Evolutionary conservation across 1,139 yeast genomes (phyloP), one percentile per base, ranked within the genome.

Genomic region (Pichia sp.): DNA sequence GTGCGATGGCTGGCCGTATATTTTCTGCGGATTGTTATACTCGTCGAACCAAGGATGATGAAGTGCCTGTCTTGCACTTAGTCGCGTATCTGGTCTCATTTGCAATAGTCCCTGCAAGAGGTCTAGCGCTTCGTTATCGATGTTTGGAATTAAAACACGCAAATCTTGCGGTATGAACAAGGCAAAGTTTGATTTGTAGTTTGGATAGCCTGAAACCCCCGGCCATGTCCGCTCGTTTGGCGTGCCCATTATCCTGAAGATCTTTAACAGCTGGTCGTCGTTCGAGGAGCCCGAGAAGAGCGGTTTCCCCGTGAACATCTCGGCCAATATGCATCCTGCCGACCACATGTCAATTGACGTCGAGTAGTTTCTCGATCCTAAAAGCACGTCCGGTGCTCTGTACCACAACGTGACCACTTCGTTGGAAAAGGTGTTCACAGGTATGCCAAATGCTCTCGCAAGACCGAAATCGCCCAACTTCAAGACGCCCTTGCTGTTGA

Each of bases 331-430:
- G 72, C 99, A 93, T 11, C 99, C 99, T 26, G 97, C 95, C 31
- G 97, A 90, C 99, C 99, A 93, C 73, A 93, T 90, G 72, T 93
- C 99, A 60, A 93, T 93, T 1, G 97, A 89, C 0, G 99, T 93
- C 36, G 97, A 87, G 71, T 93, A 93, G 50, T 95, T 90, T 62
- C 97, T 81, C 0, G 97, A 89, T 0, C 99, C 99, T 71, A 93
- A 80, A 54, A 93, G 75, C 45, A 93, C 99, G 69, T 93, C 99
- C 0, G 99, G 99, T 0, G 99, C 98, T 60, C 99, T 80, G 72
- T 93, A 93, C 99, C 99, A 93, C 60, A 93, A 75, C 0, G 99
- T 93, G 43, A 93, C 99, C 43, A 93, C 99, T 70, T 93, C 99
- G 70, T 93, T 90, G 32, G 97, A 89, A 67, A 92, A 93, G 0